These are phyloP conservation scores for Verticillium albo-atrum DNA, from an alignment of 2,329 filamentous ascomycete genomes.

Conservation along the genomic window DNA sequence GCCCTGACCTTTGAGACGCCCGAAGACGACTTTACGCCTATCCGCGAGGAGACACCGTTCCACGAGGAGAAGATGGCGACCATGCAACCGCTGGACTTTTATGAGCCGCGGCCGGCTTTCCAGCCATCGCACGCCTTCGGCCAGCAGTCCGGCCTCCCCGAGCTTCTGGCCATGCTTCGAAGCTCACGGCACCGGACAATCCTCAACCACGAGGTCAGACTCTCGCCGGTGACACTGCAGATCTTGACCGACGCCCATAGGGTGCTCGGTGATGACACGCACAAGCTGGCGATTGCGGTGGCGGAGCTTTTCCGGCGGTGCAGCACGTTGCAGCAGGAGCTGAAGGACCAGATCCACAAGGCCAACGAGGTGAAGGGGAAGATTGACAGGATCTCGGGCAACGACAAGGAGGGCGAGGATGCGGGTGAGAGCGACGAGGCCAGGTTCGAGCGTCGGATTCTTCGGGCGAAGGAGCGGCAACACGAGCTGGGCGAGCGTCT, in stretches of 20 bases:
- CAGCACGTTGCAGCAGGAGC: conserved; percentile 61
- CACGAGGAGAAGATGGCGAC: conserved; percentile 36
- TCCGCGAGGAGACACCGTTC: conserved; percentile 36
- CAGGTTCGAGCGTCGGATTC: conserved; percentile 55
- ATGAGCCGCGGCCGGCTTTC: conserved; percentile 62
- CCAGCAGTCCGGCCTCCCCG: conserved; percentile 49
- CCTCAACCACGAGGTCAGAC: conserved; percentile 62
- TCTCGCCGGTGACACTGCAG: conserved; percentile 66
- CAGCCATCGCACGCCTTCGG: conserved; percentile 59
- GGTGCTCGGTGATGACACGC: conserved; percentile 64
- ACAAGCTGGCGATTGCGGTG: conserved; percentile 63
- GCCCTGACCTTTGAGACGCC: conserved; percentile 56
- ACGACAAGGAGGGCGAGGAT: conserved; percentile 46
- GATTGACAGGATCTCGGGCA: conserved; percentile 62
- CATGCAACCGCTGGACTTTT: conserved; percentile 46
- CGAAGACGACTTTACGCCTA: conserved; percentile 43
- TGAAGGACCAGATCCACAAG: conserved; percentile 62
- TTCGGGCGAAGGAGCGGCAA: conserved; percentile 50
- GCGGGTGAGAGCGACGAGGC: conserved; percentile 47
- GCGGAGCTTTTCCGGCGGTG: conserved; percentile 71
- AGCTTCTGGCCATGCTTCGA: conserved; percentile 50
- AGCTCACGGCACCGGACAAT: conserved; percentile 57
- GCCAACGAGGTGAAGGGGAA: conserved; percentile 61
- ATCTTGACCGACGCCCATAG: conserved; percentile 71
- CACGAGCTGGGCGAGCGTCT: conserved; percentile 53